Base-by-base conservation (phyloP, 768 basidiomycete species). In the Glaciozyma antarctica region DNA sequence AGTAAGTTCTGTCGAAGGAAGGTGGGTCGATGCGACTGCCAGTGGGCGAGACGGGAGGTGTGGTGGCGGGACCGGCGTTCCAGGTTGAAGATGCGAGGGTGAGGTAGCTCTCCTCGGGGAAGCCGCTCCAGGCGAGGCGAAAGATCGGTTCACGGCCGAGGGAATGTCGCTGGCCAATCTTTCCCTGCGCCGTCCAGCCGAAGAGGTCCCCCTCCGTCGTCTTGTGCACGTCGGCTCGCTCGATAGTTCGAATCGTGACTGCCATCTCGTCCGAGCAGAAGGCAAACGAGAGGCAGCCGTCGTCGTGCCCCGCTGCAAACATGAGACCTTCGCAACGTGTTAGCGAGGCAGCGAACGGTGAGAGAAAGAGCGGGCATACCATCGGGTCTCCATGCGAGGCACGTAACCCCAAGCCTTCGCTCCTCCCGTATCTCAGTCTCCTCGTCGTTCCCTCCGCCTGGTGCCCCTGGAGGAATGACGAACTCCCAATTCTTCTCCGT, bases 231-330 rank as follows among this genome's bases (percentile, higher is more conserved):
- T 79, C 78, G 53, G 76, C 76, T 51, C 75, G 74, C n/a, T 75
- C 75, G 56, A 91, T 74, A 1, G 89, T 91, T 51, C 86, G 80
- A 30, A 89, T 87, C 58, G 85, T 78, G 24, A 94, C 77, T 0
- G 73, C 89, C 86, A 83, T 82, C 63, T 86, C 85, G 68, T 92
- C 88, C 53, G 87, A 85, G 3, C 85, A 77, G 0, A 87, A 85
- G 86, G 89, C 91, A 74, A 92, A 88, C 7, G 86, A 83, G 41
- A 94, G 81, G 58, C 83, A 85, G 12, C 91, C 90, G 75, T 94
- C 91, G 21, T 83, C 79, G 73, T 92, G 82, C 0, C 91, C 90
- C 16, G 83, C 85, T 28, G 83, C 88, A 65, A 94, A 86, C 65
- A 89, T 80, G 65, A 89, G 85, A 1, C 63, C 64, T 65, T 41